A percentile compares a stretch with the other conserved stretches of the same genome.
Evolutionary conservation across 2,329 filamentous ascomycete genomes (phyloP).

Genomic region (Cladosporium phlei): DNA sequence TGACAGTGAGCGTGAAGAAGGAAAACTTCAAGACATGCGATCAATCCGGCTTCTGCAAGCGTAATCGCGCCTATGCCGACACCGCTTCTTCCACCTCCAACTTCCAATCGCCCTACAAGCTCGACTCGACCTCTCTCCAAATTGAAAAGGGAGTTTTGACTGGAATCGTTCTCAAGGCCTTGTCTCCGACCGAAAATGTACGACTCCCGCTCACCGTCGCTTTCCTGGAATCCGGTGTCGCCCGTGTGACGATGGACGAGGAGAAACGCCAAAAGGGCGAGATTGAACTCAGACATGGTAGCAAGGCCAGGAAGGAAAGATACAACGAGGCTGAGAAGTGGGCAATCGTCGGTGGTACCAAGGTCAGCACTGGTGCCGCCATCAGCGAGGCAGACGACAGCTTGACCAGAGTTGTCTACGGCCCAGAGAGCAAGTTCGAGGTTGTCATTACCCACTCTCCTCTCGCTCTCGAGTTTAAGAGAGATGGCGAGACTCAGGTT

Average conservation of each 20-base stretch:
- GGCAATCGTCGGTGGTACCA: constrained; percentile 76
- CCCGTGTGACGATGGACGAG: constrained; percentile 84
- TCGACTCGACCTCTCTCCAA: constrained; percentile 65
- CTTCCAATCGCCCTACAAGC: constrained; percentile 76
- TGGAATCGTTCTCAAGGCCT: constrained; percentile 75
- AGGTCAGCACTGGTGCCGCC: constrained; percentile 66
- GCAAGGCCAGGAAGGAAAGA: constrained; percentile 79
- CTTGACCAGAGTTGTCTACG: constrained; percentile 71
- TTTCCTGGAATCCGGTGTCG: constrained; percentile 84
- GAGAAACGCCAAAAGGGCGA: constrained; percentile 84
- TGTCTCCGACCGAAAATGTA: constrained; percentile 64
- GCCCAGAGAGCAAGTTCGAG: constrained; percentile 69
- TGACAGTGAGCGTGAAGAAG: constrained; percentile 77
- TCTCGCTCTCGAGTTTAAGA: constrained; percentile 79
- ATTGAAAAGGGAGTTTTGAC: constrained; percentile 77
- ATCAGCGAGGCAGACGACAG: constrained; percentile 62
- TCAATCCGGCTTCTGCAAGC: constrained; percentile 95
- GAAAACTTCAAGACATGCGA: constrained; percentile 96
- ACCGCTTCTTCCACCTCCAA: constrained; percentile 59
- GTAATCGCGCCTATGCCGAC: constrained; percentile 87
- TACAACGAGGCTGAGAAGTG: constrained; percentile 90
- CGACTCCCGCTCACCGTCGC: constrained; percentile 77
- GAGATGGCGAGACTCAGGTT: constrained; percentile 75
- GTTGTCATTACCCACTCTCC: constrained; percentile 79
- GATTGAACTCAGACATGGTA: constrained; percentile 80